Evolutionary conservation across 2,329 filamentous ascomycete species (phyloP), one percentile per base, ranked within the genome.

Genomic region (Shiraia sp.): DNA sequence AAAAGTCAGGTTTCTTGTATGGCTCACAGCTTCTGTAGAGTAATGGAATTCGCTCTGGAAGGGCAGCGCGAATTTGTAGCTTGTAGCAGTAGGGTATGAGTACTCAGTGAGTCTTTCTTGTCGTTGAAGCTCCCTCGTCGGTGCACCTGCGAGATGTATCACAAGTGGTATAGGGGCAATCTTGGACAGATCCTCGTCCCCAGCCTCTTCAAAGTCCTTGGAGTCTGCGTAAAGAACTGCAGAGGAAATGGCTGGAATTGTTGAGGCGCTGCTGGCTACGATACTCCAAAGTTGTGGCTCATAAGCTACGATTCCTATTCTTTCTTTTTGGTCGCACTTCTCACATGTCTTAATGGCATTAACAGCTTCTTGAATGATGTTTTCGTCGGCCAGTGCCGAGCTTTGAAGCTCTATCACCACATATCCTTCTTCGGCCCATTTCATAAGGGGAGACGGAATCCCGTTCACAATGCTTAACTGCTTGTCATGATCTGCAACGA

Each of bases 381-480:
- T 17, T 7, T 42, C 31, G 5, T 42, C 33, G 16, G 31, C 32
- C 4, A 51, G 25, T 4, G 42, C 48, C 25, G 33, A 25, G 17
- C 41, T 31, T n/a, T 48, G 45, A 10, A 51, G 40, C 23, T 51
- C 45, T 7, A 34, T 42, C 22, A 51, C 48, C 2, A 37, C 70
- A 49, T 79, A 86, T 0, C 83, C 80, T 59, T 87, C 83, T 59
- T 87, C 83, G 0, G 82, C 82, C 83, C 83, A 87, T 64, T 86
- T 87, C 19, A 22, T 22, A 8, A 22, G 19, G 19, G 19, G 41
- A 16, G 47, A 51, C 14, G 50, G 50, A 24, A 53, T 47, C 15
- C 50, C 47, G 12, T 51, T 32, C 6, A 39, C 13, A 14, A 51
- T 46, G 7, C 28, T 36, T 32, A 17, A n/a, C 10, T 33, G 17